Base-by-base conservation (phyloP, 2,329 filamentous ascomycete genomes). In the Curvularia sp. region DNA sequence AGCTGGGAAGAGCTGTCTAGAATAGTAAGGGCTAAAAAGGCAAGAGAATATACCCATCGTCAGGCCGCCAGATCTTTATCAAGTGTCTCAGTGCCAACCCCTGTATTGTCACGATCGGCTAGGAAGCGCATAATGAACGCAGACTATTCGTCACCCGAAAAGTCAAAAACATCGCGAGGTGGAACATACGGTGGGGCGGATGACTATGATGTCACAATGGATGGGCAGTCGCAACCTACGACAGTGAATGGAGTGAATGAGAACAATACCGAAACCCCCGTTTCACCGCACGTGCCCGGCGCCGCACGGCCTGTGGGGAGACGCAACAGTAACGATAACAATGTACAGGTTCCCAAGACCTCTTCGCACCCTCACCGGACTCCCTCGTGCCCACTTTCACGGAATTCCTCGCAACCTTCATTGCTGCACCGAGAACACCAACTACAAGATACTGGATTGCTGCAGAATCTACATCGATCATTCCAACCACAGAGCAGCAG, bases 321-420 rank as follows among this genome's bases (percentile, higher is more conserved):
- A 49, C 54, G 63, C 32, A 63, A 63, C 41, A 65, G 61, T 49
- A 55, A 56, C 15, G 59, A 63, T 21, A 67, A 68, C 45, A 69
- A 53, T 8, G 63, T 78, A 6, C 71, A 74, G 53, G 75, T 78
- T 19, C 75, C 75, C 6, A 72, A 75, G 49, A 77, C 75, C 15
- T 78, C 76, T 15, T 78, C 76, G 21, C 70, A 77, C 45, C 74
- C 74, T 15, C 60, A 61, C 9, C 65, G 60, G 15, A 68, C 65
- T n/a, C 66, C 68, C 8, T 72, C 71, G 48, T 66, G 64, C 12
- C 66, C 59, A 21, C 49, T 54, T 27, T 53, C 60, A 5, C 66
- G 48, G 32, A 61, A 66, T 23, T 62, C 50, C n/a, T 65, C 69
- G 21, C 62, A 68, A 10, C 56, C 66, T 10, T 70, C 66, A 19